These are phyloP conservation scores for Usnea hakonensis DNA, from an alignment of 495 filamentous ascomycete genomes.

Conservation along the genomic window DNA sequence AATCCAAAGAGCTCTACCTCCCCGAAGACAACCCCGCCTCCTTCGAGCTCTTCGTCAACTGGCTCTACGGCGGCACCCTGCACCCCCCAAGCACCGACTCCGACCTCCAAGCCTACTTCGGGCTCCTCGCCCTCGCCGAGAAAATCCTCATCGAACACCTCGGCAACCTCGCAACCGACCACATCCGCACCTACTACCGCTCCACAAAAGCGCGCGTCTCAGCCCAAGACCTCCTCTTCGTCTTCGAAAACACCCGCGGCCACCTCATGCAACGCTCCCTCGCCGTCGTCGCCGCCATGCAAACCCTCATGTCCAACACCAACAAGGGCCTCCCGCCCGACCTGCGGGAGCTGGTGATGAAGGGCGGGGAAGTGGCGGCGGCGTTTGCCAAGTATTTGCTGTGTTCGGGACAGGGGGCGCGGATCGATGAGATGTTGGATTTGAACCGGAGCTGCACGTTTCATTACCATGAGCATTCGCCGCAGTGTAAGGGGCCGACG, in stretches of 20 bases:
- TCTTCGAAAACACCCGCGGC: not conserved
- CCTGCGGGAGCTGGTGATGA: not conserved
- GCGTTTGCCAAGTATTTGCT: not conserved
- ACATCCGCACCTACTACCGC: not conserved
- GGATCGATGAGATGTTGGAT: not conserved
- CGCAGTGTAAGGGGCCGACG: not conserved
- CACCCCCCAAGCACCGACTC: not conserved
- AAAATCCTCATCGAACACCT: not conserved
- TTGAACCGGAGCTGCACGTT: not conserved
- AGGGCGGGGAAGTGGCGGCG: not conserved
- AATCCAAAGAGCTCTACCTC: slow-evolving; percentile 15
- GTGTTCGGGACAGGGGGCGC: not conserved
- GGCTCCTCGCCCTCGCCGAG: not conserved
- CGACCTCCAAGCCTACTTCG: not conserved
- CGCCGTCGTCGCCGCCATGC: not conserved
- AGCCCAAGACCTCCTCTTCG: not conserved
- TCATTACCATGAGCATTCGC: not conserved
- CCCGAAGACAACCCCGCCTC: slow-evolving; percentile 32
- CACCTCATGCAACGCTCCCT: not conserved
- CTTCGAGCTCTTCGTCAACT: slow-evolving; percentile 21
- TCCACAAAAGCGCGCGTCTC: not conserved
- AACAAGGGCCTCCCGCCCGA: not conserved
- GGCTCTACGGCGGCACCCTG: slow-evolving; percentile 10
- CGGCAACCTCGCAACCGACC: not conserved
- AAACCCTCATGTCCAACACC: not conserved